Percentiles rank a stretch among this genome's conserved stretches.
phyloP scores from a whole-genome alignment of 164 flowering plant species.

The Pachysandra terminalis region DNA sequence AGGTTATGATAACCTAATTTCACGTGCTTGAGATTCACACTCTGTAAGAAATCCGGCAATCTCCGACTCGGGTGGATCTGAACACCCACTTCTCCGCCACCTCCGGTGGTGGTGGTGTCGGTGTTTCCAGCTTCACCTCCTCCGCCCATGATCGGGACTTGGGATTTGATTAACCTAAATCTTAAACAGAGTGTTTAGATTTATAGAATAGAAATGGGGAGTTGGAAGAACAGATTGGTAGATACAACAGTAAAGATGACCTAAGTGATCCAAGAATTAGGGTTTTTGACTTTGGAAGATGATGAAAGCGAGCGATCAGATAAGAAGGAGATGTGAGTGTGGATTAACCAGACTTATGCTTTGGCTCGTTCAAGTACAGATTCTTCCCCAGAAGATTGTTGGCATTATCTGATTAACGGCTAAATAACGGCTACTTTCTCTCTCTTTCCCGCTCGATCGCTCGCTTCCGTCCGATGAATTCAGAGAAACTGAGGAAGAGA shows the following conservation, averaged over 20 bases:
- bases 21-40: conserved; percentile 38
- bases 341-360: too few relatives aligned
- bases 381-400: too few relatives aligned
- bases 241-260: neutral
- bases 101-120: neutral
- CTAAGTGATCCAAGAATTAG: neutral
- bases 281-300: neutral
- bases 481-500: too few relatives aligned
- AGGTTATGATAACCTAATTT: conserved; percentile 42
- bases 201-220: neutral
- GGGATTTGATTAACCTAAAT: neutral
- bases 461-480: too few relatives aligned
- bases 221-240: neutral
- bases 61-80: conserved; percentile 20
- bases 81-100: conserved; percentile 9
- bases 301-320: neutral
- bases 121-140: neutral
- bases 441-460: too few relatives aligned
- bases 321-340: neutral
- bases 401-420: too few relatives aligned
- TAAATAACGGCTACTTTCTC: too few relatives aligned
- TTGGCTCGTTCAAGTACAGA: too few relatives aligned
- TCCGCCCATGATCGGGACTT: neutral
- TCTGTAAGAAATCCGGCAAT: conserved; percentile 35
- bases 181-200: neutral